These are phyloP conservation scores for Decorospora gaudefroyi DNA, from an alignment of 2,329 filamentous ascomycete species.

Conservation along the genomic window DNA sequence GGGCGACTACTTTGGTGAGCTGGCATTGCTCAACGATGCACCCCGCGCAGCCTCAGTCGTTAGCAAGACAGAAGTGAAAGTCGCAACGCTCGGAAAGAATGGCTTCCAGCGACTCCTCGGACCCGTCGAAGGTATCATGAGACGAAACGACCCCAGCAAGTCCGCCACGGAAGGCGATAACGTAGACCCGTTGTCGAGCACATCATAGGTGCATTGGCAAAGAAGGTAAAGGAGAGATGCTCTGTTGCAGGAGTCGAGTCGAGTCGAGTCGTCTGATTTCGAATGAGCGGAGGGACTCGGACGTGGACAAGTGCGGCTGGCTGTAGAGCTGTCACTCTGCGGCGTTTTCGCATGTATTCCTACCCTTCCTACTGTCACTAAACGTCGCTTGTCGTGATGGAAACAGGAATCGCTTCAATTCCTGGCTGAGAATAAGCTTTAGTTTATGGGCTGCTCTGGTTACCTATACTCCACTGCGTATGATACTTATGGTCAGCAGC, in stretches of 20 bases:
- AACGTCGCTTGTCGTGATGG: slow-evolving; percentile 33
- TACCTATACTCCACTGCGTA: slow-evolving; percentile 42
- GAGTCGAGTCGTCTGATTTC: background rate
- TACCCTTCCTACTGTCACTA: slow-evolving; percentile 49
- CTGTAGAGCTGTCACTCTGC: slow-evolving; percentile 12
- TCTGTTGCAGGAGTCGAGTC: too few relatives aligned
- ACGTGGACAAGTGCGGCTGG: slow-evolving; percentile 4
- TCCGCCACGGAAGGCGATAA: slow-evolving; percentile 48
- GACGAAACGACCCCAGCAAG: slow-evolving; percentile 67
- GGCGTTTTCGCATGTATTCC: slow-evolving; percentile 44
- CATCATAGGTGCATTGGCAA: slow-evolving; percentile 18
- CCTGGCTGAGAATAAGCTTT: slow-evolving; percentile 21
- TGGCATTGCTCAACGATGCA: slow-evolving; percentile 90
- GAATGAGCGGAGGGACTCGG: slow-evolving; percentile 1
- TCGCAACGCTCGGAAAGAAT: slow-evolving; percentile 87
- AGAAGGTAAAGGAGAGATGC: background rate
- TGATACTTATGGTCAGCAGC: slow-evolving; percentile 26
- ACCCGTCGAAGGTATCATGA: slow-evolving; percentile 92
- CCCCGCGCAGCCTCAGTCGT: slow-evolving; percentile 89
- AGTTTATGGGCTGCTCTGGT: slow-evolving; percentile 26
- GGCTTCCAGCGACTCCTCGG: slow-evolving; percentile 93
- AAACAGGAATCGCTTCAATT: slow-evolving; percentile 18
- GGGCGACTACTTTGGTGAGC: slow-evolving; percentile 96
- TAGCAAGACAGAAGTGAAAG: slow-evolving; percentile 84
- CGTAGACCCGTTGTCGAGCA: slow-evolving; percentile 63